Conservation (phyloP, 192 early-diverging fungal genomes). For the Coemansia sp. region DNA sequence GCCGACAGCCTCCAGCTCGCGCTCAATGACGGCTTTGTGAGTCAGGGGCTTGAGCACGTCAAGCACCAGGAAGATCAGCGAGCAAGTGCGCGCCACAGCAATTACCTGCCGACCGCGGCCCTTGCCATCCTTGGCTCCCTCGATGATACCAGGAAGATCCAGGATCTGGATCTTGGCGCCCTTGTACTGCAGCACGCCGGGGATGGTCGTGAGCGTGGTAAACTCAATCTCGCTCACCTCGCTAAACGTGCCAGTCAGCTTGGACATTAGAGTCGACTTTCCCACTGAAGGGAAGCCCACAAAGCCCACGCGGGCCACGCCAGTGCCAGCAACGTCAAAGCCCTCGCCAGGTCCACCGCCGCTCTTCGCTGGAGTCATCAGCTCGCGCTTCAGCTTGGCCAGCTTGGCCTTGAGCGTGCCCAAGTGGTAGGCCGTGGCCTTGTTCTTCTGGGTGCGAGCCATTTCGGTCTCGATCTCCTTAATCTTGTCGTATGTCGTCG, state of each 20-base stretch:
- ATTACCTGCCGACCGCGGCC: slow-evolving; percentile 96
- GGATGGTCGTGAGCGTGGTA: slow-evolving; percentile 98
- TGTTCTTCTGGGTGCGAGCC: slow-evolving; percentile 92
- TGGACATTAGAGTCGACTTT: slow-evolving; percentile 97
- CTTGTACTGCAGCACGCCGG: slow-evolving; percentile 94
- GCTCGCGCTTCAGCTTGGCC: slow-evolving; percentile 93
- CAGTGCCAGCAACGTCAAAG: slow-evolving; percentile 98
- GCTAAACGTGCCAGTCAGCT: slow-evolving; percentile 93
- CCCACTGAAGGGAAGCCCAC: slow-evolving; percentile 97
- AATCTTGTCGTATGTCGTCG: slow-evolving; percentile 58
- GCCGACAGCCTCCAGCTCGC: slow-evolving; percentile 95
- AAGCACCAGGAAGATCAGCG: slow-evolving; percentile 92
- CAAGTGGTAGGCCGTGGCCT: slow-evolving; percentile 93
- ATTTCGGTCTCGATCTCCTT: slow-evolving; percentile 78
- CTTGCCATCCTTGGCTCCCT: slow-evolving; percentile 98
- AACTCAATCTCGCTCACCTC: slow-evolving; percentile 98
- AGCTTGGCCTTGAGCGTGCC: slow-evolving; percentile 94
- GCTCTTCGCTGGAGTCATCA: slow-evolving; percentile 79
- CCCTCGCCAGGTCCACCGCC: slow-evolving; percentile 89
- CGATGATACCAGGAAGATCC: slow-evolving; percentile 97
- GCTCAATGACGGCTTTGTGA: slow-evolving; percentile 92
- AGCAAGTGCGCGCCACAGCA: slow-evolving; percentile 96
- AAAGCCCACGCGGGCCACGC: slow-evolving; percentile 97
- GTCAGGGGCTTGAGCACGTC: slow-evolving; percentile 97
- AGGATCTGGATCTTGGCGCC: slow-evolving; percentile 99